phyloP scores from a whole-genome alignment of 768 basidiomycete species.

The Lactarius trivialis region DNA sequence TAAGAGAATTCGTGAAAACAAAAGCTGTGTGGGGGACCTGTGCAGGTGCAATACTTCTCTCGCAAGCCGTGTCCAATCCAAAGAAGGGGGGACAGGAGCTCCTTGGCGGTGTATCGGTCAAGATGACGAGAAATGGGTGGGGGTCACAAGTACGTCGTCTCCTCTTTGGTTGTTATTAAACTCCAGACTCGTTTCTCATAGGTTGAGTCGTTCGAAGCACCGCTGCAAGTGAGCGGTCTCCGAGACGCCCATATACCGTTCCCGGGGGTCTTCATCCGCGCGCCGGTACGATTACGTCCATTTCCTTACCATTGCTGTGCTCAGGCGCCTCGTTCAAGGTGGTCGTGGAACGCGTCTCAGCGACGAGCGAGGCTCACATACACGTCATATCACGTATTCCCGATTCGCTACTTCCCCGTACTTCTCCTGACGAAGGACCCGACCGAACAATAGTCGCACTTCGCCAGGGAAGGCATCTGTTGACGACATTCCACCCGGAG shows the following conservation, averaged over 20 bases:
- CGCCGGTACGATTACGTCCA: conserved; percentile 52
- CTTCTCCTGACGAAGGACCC: conserved; percentile 38
- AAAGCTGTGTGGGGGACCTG: conserved; percentile 95
- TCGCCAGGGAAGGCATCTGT: conserved; percentile 74
- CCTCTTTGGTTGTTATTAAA: background rate
- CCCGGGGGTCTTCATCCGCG: conserved; percentile 87
- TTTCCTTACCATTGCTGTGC: background rate
- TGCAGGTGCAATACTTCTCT: conserved; percentile 87
- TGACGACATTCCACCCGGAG: conserved; percentile 94
- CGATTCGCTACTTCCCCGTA: conserved; percentile 39
- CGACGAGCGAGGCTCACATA: conserved; percentile 49
- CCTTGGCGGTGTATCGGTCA: conserved; percentile 71
- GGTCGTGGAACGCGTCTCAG: conserved; percentile 44
- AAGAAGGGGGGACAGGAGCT: conserved; percentile 88
- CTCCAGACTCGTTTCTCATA: conserved; percentile 28
- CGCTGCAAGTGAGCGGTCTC: conserved; percentile 58
- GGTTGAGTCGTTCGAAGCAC: conserved; percentile 88
- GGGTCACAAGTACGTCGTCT: conserved; percentile 67
- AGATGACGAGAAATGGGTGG: conserved; percentile 85
- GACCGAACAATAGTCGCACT: conserved; percentile 73
- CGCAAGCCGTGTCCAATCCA: conserved; percentile 63
- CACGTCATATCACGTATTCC: conserved; percentile 68
- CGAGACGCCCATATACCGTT: conserved; percentile 56
- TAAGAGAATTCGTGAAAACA: conserved; percentile 59
- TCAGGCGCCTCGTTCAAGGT: conserved; percentile 41